Evolutionary conservation across 2,329 filamentous ascomycete genomes (phyloP), one percentile per base, ranked within the genome.

Genomic region (Claviceps quebecensis): DNA sequence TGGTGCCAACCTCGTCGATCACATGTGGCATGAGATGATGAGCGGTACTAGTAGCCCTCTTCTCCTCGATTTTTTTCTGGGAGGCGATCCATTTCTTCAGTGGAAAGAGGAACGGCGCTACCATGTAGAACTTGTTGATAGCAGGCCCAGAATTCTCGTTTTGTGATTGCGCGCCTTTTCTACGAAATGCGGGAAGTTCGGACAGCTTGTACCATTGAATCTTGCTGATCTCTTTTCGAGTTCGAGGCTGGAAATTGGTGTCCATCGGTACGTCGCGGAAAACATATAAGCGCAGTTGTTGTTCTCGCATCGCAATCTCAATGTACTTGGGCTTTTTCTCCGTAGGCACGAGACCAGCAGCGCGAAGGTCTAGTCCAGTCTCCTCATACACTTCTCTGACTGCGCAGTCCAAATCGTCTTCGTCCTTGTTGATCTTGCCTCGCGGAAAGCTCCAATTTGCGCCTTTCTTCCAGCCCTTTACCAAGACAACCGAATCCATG

Each of bases 391-490:
- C 91, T 63, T 98, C 93, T 49, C 93, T 81, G 49, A 96, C 78
- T 23, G 94, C 93, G 66, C 94, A 98, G 63, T 93, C 89, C 52
- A 97, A 69, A 62, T 98, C 91, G 54, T 87, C 83, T 67, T 98
- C 93, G 61, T 95, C 87, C 69, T 95, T 95, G 72, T 96, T 96
- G 69, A 98, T 97, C 71, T 98, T 98, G 40, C 93, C 94, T 48
- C 91, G 75, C 0, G 93, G 93, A 53, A 98, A 98, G 65, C 89
- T 95, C 93, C 93, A 98, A 63, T 85, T 91, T 13, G 91, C 86
- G 37, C 85, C 83, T 66, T 95, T 97, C 73, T 97, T 98, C 88
- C 90, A 98, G 16, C 93, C 94, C 64, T 95, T 94, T 54, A 98
- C 94, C 44, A 98, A 74, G 14, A 98, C 80, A 0, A 89, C 87